phyloP scores from a whole-genome alignment of 129 eudicot genomes.

The Glebionis coronaria region DNA sequence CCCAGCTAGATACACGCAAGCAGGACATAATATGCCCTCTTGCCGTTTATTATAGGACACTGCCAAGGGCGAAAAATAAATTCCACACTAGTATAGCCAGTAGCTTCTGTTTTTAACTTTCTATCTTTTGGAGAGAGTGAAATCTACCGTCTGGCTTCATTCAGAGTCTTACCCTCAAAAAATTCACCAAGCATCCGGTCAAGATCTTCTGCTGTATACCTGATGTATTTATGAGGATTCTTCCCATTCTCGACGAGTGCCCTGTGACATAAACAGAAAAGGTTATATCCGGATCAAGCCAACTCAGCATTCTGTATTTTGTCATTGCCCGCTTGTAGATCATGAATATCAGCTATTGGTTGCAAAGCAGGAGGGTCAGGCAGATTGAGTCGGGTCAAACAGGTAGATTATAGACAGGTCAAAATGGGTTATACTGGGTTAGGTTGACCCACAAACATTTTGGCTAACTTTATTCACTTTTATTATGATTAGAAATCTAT shows the following conservation, averaged over 20 bases:
- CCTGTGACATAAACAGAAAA: constrained; percentile 36
- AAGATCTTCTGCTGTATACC: constrained; percentile 88
- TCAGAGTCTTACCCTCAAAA: constrained; percentile 84
- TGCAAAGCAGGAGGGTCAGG: too few relatives aligned
- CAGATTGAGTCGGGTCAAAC: too few relatives aligned
- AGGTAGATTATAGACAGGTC: too few relatives aligned
- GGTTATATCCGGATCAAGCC: neutral
- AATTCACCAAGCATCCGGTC: constrained; percentile 97
- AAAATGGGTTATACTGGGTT: too few relatives aligned
- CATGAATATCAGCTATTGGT: neutral
- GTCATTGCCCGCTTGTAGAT: neutral
- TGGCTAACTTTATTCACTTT: too few relatives aligned
- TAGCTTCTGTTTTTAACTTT: constrained; percentile 13
- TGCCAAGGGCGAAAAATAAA: constrained; percentile 28
- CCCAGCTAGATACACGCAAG: constrained; percentile 19
- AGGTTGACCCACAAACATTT: too few relatives aligned
- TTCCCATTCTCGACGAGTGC: constrained; percentile 90
- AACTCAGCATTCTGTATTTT: neutral
- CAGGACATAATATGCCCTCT: constrained; percentile 15
- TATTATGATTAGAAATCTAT: too few relatives aligned
- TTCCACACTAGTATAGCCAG: constrained; percentile 11
- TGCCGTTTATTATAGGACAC: constrained; percentile 10
- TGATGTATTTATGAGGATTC: constrained; percentile 88
- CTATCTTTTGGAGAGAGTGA: neutral
- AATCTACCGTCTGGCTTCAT: constrained; percentile 64